Conservation (phyloP, 2,329 filamentous ascomycete genomes). For the Emericellopsis atlantica region DNA sequence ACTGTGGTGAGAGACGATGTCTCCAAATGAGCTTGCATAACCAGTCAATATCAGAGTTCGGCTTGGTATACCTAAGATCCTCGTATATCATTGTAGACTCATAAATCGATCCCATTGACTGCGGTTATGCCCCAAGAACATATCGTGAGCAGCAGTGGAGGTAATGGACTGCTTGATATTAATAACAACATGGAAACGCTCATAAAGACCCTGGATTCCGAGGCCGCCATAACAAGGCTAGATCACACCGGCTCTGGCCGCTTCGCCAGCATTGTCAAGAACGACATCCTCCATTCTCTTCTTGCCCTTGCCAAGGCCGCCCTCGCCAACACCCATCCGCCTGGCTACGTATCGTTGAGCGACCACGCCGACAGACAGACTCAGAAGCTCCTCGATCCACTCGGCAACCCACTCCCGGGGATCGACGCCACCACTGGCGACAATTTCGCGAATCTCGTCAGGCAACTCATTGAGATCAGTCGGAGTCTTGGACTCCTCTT, state of each 20-base stretch:
- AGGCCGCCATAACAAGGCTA: background rate
- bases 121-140: too few species aligned
- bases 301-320: conserved; percentile 48
- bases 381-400: conserved; percentile 85
- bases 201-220: background rate
- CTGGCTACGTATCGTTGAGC: conserved; percentile 92
- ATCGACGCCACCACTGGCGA: conserved; percentile 65
- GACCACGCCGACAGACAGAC: conserved; percentile 67
- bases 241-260: conserved; percentile 31
- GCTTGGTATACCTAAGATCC: too few species aligned
- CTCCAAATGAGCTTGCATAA: background rate
- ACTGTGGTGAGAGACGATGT: conserved; percentile 10
- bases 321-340: conserved; percentile 91
- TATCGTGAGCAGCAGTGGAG: too few species aligned
- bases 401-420: conserved; percentile 95
- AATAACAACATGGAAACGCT: background rate
- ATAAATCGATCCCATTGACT: too few species aligned
- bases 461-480: conserved; percentile 36
- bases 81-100: too few species aligned
- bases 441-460: conserved; percentile 76
- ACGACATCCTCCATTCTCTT: conserved; percentile 44
- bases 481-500: conserved; percentile 9
- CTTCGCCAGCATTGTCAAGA: conserved; percentile 44
- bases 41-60: background rate
- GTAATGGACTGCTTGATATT: background rate